Evolutionary conservation across 2,329 filamentous ascomycete genomes (phyloP).

Genomic region (Colletotrichum sp.): DNA sequence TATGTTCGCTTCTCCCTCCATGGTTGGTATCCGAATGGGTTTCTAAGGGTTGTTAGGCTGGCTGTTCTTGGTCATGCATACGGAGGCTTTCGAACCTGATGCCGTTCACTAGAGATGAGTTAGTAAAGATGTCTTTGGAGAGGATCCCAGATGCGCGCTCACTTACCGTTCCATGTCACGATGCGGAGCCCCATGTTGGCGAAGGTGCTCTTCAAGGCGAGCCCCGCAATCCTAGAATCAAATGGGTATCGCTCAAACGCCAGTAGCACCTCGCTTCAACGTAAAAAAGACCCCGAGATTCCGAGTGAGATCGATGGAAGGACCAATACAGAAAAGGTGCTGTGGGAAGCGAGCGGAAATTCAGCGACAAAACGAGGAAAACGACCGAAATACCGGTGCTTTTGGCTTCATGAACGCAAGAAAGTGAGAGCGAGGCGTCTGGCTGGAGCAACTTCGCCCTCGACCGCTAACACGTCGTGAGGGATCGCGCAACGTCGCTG

Average conservation of each 20-base stretch:
- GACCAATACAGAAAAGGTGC: not conserved
- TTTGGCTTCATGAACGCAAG: not conserved
- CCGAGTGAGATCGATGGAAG: not conserved
- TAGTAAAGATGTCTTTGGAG: conserved; percentile 19
- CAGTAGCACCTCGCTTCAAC: not conserved
- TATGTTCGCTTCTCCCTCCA: conserved; percentile 76
- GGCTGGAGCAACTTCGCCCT: not conserved
- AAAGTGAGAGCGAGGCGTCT: not conserved
- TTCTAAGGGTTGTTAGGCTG: conserved; percentile 49
- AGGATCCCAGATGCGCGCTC: not conserved
- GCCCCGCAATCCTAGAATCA: not conserved
- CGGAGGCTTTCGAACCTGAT: conserved; percentile 63
- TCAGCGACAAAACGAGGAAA: not conserved
- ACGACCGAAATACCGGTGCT: not conserved
- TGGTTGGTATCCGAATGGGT: conserved; percentile 84
- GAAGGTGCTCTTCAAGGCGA: not conserved
- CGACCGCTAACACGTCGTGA: not conserved
- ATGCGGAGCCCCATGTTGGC: conserved; percentile 74
- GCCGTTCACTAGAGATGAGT: conserved; percentile 68
- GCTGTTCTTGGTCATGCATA: not conserved
- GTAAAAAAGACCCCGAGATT: not conserved
- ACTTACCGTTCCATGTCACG: conserved; percentile 83
- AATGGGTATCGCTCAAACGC: not conserved
- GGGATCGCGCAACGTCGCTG: not conserved
- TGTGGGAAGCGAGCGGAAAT: not conserved